These are phyloP conservation scores for Pleurotus tuber-regium DNA, from an alignment of 768 basidiomycete genomes.

Conservation along the genomic window DNA sequence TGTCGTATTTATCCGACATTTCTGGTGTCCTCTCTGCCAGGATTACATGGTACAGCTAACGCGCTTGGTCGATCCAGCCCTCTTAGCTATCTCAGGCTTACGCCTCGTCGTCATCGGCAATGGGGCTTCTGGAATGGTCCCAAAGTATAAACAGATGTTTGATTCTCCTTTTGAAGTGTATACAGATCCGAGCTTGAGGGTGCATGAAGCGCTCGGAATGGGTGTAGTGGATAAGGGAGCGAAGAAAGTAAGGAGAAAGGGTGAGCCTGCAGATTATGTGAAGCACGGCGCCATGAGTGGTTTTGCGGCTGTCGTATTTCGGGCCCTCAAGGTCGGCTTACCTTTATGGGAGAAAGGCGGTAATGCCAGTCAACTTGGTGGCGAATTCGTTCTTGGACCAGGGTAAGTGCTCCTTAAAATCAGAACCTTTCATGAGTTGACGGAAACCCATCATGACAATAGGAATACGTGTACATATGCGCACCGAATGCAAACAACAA, in stretches of 20 bases:
- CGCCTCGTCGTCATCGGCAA: constrained; percentile 76
- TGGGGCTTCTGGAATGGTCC: constrained; percentile 74
- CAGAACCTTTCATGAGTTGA: background rate
- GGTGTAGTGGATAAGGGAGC: constrained; percentile 1
- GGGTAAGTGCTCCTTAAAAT: constrained; percentile 31
- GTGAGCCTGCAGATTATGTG: constrained; percentile 40
- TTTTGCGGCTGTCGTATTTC: constrained; percentile 70
- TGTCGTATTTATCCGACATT: constrained; percentile 85
- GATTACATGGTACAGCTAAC: constrained; percentile 79
- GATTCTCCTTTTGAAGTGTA: constrained; percentile 71
- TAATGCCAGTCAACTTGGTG: constrained; percentile 77
- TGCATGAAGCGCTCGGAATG: constrained; percentile 82
- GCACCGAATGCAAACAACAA: constrained; percentile 80
- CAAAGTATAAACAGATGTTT: constrained; percentile 77
- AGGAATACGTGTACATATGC: constrained; percentile 71
- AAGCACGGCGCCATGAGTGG: constrained; percentile 64
- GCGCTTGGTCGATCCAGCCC: constrained; percentile 40
- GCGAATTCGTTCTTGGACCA: constrained; percentile 70
- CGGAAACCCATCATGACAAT: constrained; percentile 9
- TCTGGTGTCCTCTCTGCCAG: constrained; percentile 85
- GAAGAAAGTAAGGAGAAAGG: constrained; percentile 7
- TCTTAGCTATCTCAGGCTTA: constrained; percentile 32
- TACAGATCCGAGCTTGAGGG: constrained; percentile 67
- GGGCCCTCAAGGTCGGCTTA: constrained; percentile 73
- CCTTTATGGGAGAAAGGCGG: constrained; percentile 82